Percentiles rank a stretch among this genome's conserved stretches.
Evolutionary conservation across 148 eudicot species (phyloP).

Genomic region (Rhododendron williamsianum): DNA sequence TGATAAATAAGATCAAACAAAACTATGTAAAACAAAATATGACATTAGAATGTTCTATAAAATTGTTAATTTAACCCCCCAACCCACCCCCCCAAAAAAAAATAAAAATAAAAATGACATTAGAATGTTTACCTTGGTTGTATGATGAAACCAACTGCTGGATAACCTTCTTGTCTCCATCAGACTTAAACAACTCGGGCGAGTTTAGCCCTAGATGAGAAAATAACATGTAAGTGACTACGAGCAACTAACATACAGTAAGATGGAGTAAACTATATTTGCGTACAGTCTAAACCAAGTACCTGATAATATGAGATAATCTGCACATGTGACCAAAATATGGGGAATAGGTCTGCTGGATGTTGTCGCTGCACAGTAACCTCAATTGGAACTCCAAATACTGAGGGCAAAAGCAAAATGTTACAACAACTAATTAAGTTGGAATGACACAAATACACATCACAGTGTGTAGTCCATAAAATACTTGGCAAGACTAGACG

Average conservation of each 20-base stretch:
- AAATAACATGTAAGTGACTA: background rate
- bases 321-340: conserved; percentile 79
- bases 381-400: conserved; percentile 87
- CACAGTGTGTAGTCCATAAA: background rate
- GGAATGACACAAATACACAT: background rate
- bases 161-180: conserved; percentile 75
- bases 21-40: background rate
- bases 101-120: background rate
- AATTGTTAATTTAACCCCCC: too few species aligned
- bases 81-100: background rate
- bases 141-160: conserved; percentile 75
- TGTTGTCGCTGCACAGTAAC: conserved; percentile 74
- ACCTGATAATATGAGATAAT: conserved; percentile 90
- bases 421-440: background rate
- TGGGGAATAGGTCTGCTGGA: conserved; percentile 65
- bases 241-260: background rate
- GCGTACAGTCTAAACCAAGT: background rate
- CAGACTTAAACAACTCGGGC: conserved; percentile 69
- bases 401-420: conserved; percentile 26
- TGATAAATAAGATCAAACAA: background rate
- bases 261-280: background rate
- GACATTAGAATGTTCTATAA: background rate
- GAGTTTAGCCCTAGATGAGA: conserved; percentile 58
- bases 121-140: conserved; percentile 60
- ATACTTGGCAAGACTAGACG: background rate